A percentile compares a stretch with the other conserved stretches of the same genome.
Evolutionary conservation across 148 eudicot species (phyloP).

Genomic region (Persicaria maculosa): DNA sequence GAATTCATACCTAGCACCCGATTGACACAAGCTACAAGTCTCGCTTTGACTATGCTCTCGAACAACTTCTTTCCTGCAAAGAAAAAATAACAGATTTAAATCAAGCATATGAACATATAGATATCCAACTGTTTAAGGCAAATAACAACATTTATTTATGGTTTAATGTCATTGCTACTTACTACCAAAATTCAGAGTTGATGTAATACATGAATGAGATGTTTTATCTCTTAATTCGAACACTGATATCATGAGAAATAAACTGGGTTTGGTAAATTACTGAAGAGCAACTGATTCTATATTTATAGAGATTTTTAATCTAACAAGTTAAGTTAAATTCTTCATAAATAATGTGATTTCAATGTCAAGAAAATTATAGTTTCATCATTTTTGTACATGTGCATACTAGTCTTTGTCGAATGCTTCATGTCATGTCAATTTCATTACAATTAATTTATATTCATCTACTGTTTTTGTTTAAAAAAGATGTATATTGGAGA

Average conservation of each 20-base stretch:
- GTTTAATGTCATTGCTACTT: neutral
- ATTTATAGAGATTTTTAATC: too few species aligned
- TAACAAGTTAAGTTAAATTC: too few species aligned
- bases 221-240: too few species aligned
- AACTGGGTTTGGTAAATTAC: too few species aligned
- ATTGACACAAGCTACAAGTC: constrained; percentile 95
- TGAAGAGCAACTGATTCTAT: too few species aligned
- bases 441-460: neutral
- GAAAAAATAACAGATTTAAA: neutral
- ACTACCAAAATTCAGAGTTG: too few species aligned
- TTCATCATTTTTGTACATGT: neutral
- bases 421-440: neutral
- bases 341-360: too few species aligned
- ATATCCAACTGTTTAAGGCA: neutral
- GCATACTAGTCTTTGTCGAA: constrained; percentile 1
- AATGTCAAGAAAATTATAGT: too few species aligned
- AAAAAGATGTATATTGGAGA: neutral
- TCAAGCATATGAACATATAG: too few species aligned
- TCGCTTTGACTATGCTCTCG: constrained; percentile 80
- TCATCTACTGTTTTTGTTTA: neutral
- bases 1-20: constrained; percentile 74
- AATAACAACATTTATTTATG: neutral
- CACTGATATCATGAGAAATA: too few species aligned
- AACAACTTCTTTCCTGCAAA: constrained; percentile 73
- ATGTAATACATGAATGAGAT: too few species aligned